Evolutionary conservation across 805 yeast genomes (phyloP), one percentile per base, ranked within the genome.

Genomic region (Myxozyma kluyveri): DNA sequence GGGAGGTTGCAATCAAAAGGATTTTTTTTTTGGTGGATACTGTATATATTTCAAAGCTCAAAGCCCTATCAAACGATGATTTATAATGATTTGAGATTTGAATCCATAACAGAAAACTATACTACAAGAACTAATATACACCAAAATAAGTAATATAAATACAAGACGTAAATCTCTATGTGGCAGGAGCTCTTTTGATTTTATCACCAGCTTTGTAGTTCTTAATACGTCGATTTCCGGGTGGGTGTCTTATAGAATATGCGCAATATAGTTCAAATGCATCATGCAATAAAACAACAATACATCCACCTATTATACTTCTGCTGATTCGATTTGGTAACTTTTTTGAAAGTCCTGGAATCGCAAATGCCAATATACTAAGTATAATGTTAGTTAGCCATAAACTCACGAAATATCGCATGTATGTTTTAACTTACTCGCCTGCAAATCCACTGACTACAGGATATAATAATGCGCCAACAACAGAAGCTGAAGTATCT

Each of bases 191-290:
- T n/a, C n/a, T n/a, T n/a, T n/a, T n/a, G n/a, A n/a, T n/a, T n/a
- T n/a, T n/a, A n/a, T n/a, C 33, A 14, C 33, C 33, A 14, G 33
- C 12, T 29, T 39, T 37, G 42, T 46, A 54, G 37, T 54, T 39
- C 29, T 12, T 22, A 26, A 54, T 54, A 44, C n/a, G n/a, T n/a
- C 51, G 42, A 4, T 33, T 12, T 32, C 23, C 27, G 14, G 43
- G 24, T 27, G 35, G 46, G 38, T 22, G 37, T 26, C 56, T 26
- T 10, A 32, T 23, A 14, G 42, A 7, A 27, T 50, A 54, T n/a
- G 56, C 46, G 27, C 57, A 52, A 41, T 54, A 54, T 37, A 53
- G 37, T 24, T 51, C 46, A 17, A 54, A 54, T 24, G 49, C 52
- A 26, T 54, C 58, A 35, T 52, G 53, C 22, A 45, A 4, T 12